Conservation (phyloP, 1,284 basidiomycete genomes). For the Mycena sp. region DNA sequence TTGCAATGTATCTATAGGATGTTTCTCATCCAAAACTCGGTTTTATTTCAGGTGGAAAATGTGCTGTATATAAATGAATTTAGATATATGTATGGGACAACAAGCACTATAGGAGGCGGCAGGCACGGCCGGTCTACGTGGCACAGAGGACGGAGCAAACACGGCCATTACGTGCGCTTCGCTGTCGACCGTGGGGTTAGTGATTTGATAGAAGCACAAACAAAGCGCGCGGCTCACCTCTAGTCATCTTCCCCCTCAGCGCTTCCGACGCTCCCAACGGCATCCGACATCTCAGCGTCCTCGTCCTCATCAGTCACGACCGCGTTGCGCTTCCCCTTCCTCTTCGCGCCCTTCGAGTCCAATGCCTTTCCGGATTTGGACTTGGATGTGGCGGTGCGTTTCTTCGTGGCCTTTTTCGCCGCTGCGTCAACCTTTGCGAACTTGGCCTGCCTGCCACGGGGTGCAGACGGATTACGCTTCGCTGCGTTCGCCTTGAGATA, state of each 20-base stretch:
- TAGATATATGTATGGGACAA: too few relatives aligned
- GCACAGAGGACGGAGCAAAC: too few relatives aligned
- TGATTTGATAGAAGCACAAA: background rate
- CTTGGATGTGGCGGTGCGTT: background rate
- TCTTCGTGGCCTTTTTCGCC: background rate
- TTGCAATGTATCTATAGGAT: too few relatives aligned
- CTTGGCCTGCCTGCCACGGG: background rate
- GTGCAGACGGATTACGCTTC: conserved; percentile 8
- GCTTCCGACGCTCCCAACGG: background rate
- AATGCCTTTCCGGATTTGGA: too few relatives aligned
- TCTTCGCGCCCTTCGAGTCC: too few relatives aligned
- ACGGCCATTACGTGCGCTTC: too few relatives aligned
- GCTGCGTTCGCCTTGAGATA: conserved; percentile 17
- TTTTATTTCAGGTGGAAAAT: too few relatives aligned
- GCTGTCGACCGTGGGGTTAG: background rate
- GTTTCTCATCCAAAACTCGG: too few relatives aligned
- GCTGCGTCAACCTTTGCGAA: background rate
- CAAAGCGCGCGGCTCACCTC: background rate
- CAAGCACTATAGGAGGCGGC: too few relatives aligned
- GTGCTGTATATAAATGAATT: too few relatives aligned
- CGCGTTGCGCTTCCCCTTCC: background rate
- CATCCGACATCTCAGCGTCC: background rate
- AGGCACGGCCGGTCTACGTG: too few relatives aligned
- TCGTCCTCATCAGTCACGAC: background rate
- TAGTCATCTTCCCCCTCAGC: background rate